Percentiles rank a stretch among this genome's conserved stretches.
Conservation (phyloP, 441 rosid species). For the Populus hybrid region DNA sequence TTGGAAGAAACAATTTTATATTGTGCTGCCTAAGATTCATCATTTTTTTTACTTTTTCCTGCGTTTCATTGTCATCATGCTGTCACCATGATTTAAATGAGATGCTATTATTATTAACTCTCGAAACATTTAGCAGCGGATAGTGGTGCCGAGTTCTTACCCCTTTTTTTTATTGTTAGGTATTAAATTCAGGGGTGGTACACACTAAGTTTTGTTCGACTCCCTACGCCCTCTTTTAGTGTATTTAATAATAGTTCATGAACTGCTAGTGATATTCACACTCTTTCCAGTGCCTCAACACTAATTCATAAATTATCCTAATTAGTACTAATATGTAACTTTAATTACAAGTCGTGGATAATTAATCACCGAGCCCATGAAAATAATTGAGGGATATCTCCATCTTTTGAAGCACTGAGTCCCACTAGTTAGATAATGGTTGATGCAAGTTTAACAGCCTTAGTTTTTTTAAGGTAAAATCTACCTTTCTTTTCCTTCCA, state of each 20-base stretch:
- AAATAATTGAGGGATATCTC: neutral
- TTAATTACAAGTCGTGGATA: conserved; percentile 6
- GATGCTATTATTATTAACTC: conserved; percentile 4
- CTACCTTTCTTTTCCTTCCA: neutral
- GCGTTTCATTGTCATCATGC: conserved; percentile 20
- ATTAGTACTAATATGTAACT: neutral
- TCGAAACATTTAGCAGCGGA: conserved; percentile 10
- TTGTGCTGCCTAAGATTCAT: conserved; percentile 1
- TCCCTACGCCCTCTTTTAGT: conserved; percentile 8
- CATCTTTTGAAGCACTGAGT: neutral
- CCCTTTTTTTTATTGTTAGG: neutral
- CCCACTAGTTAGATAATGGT: conserved; percentile 4
- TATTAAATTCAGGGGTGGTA: neutral
- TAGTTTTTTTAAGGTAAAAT: neutral
- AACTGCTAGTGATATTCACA: neutral
- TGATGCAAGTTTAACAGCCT: neutral
- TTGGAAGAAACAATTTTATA: conserved; percentile 7
- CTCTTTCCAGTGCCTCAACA: neutral
- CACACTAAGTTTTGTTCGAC: conserved; percentile 31
- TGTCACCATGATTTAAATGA: conserved; percentile 14
- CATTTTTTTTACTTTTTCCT: neutral
- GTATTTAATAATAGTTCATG: conserved; percentile 11
- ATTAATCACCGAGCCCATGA: conserved; percentile 6
- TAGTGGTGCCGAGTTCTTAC: conserved; percentile 26
- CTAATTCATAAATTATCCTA: neutral